phyloP scores from a whole-genome alignment of 257 asterid species.

The Solanum neorickii region DNA sequence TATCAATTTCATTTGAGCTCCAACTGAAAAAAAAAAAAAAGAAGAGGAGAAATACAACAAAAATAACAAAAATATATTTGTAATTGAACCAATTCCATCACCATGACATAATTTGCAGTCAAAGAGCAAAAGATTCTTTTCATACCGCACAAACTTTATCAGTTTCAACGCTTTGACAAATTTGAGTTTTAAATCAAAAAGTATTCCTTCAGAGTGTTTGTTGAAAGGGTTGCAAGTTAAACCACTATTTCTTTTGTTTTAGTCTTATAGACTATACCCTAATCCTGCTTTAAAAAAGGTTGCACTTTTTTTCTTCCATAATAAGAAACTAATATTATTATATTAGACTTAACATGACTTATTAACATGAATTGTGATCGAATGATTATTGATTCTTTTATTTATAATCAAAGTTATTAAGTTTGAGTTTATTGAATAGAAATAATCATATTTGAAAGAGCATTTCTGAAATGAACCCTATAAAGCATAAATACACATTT shows the following conservation, averaged over 20 bases:
- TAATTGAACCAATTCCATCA: background rate
- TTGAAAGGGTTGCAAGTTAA: background rate
- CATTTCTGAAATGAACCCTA: background rate
- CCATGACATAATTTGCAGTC: background rate
- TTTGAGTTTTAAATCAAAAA: background rate
- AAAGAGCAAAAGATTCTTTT: background rate
- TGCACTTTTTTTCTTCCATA: background rate
- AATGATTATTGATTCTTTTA: background rate
- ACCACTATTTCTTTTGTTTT: background rate
- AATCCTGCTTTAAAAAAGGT: background rate
- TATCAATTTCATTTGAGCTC: background rate
- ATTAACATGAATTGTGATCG: accelerated
- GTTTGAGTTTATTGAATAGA: too few relatives aligned
- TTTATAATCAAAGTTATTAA: background rate
- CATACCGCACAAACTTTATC: background rate
- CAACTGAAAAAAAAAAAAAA: background rate
- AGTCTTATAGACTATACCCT: background rate
- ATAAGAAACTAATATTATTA: background rate
- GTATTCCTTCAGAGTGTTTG: background rate
- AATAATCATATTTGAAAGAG: background rate
- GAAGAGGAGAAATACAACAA: background rate
- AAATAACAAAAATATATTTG: background rate
- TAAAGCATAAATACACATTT: background rate
- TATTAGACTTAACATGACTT: background rate
- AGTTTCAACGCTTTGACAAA: background rate